phyloP scores from a whole-genome alignment of 495 filamentous ascomycete genomes.

The Neurospora africana region DNA sequence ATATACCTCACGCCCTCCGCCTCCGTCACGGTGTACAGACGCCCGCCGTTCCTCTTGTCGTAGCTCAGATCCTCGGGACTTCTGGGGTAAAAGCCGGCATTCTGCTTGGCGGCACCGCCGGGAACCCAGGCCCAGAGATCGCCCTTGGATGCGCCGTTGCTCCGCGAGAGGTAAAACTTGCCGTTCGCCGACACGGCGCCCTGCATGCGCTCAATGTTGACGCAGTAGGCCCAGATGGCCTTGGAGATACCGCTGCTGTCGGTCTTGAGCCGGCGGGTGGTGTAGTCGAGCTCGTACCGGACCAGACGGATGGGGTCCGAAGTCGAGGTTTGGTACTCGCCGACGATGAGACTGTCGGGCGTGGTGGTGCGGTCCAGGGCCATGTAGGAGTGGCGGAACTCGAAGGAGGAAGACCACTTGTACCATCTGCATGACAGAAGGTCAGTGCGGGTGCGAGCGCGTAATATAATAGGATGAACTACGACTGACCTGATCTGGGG shows the following conservation, averaged over 20 bases:
- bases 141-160: conserved; percentile 5
- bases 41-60: conserved; percentile 5
- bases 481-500: conserved; percentile 7
- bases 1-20: background rate
- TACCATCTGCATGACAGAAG: conserved; percentile 1
- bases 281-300: conserved; percentile 2
- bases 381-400: conserved; percentile 8
- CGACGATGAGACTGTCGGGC: conserved; percentile 5
- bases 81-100: background rate
- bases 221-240: conserved; percentile 10
- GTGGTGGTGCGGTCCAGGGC: conserved; percentile 6
- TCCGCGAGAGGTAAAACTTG: conserved; percentile 11
- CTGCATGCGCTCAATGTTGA: conserved; percentile 10
- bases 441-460: background rate
- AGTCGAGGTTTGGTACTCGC: conserved; percentile 5
- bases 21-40: conserved; percentile 6
- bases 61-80: conserved; percentile 8
- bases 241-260: conserved; percentile 1
- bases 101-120: background rate
- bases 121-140: conserved; percentile 11
- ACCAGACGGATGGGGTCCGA: conserved; percentile 5
- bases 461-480: background rate
- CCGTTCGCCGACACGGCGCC: conserved; percentile 10
- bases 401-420: conserved; percentile 4
- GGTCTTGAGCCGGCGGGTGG: conserved; percentile 6